Percentiles rank a stretch among this genome's conserved stretches.
Evolutionary conservation across 2,329 filamentous ascomycete genomes (phyloP).

Genomic region (Madurella fahalii): DNA sequence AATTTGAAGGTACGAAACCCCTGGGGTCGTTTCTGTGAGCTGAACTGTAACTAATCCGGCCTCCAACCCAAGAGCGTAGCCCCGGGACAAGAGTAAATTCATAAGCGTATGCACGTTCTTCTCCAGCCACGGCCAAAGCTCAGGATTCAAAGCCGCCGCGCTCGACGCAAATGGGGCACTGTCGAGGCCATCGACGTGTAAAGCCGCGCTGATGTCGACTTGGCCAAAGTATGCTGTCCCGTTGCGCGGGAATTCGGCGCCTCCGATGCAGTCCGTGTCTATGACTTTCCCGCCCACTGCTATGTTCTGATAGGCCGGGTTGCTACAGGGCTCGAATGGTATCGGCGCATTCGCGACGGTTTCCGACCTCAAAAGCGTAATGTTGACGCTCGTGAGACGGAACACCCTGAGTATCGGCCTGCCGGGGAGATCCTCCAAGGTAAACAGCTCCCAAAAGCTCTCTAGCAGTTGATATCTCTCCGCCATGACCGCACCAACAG

Average conservation of each 20-base stretch:
- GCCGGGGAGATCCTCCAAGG: neutral
- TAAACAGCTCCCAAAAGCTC: neutral
- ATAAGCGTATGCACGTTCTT: neutral
- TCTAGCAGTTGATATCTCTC: neutral
- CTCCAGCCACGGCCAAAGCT: neutral
- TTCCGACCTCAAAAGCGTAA: slow-evolving; percentile 5
- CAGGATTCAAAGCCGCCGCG: neutral
- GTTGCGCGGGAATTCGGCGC: neutral
- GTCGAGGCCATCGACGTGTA: neutral
- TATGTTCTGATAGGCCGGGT: neutral
- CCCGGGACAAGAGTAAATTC: neutral
- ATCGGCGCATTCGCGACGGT: neutral
- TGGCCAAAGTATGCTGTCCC: neutral
- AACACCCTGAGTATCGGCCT: neutral
- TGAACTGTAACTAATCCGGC: neutral
- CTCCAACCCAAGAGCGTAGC: neutral
- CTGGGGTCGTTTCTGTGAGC: neutral
- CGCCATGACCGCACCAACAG: neutral
- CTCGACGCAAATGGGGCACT: neutral
- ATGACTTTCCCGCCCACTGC: slow-evolving; percentile 2
- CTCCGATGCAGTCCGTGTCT: slow-evolving; percentile 1
- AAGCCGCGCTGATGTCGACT: slow-evolving; percentile 1
- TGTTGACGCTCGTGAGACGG: slow-evolving; percentile 2
- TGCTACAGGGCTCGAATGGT: neutral
- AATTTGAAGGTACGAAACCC: neutral